Conservation (phyloP, 2,329 filamentous ascomycete species). For the Alternaria novae-zelandiae region DNA sequence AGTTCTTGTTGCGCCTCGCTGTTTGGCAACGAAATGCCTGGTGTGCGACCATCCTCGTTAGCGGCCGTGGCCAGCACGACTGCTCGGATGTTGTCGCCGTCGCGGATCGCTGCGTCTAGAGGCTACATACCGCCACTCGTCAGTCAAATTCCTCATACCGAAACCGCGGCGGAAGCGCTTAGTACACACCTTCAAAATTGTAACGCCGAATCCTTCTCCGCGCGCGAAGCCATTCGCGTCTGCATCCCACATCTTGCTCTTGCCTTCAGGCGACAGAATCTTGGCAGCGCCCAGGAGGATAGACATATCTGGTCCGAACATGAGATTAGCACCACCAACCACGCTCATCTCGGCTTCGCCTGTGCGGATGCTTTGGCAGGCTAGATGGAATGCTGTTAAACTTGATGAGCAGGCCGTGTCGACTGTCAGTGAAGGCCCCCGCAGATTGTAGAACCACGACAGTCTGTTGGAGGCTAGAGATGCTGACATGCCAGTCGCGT, state of each 20-base stretch:
- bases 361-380: conserved; percentile 25
- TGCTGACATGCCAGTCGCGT: conserved; percentile 6
- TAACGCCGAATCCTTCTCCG: conserved; percentile 35
- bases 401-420: conserved; percentile 33
- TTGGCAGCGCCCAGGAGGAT: conserved; percentile 6
- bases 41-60: conserved; percentile 62
- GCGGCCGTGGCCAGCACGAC: conserved; percentile 35
- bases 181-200: conserved; percentile 32
- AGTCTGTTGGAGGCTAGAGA: conserved; percentile 20
- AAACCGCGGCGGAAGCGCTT: background rate
- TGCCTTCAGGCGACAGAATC: conserved; percentile 23
- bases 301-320: conserved; percentile 27
- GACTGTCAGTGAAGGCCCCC: conserved; percentile 19
- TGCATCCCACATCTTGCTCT: conserved; percentile 39
- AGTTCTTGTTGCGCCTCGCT: conserved; percentile 53
- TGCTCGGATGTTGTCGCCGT: conserved; percentile 36
- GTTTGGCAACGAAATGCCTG: conserved; percentile 65
- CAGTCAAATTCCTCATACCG: background rate
- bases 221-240: conserved; percentile 35
- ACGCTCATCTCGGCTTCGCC: conserved; percentile 41
- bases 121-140: background rate
- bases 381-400: conserved; percentile 22
- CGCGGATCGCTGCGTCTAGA: conserved; percentile 29
- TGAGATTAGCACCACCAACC: conserved; percentile 48
- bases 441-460: conserved; percentile 20